Base-by-base conservation (phyloP, 306 rosid species). In the Quercus alba region DNA sequence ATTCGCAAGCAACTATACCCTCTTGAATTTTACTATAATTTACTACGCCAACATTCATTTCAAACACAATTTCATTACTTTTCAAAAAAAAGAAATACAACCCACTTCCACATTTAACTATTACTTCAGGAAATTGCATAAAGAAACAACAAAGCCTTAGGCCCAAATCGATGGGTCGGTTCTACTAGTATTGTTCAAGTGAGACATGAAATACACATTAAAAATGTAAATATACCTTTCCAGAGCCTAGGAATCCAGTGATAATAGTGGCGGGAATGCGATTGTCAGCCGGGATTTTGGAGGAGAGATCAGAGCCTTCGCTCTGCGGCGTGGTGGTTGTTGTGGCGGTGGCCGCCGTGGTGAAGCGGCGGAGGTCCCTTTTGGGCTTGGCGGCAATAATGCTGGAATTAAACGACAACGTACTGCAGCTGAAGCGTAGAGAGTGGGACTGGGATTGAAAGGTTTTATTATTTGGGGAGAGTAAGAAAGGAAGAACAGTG, bases 201-300 rank as follows among this genome's bases (percentile, higher is more conserved):
- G 12, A 41, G 46, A 41, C 46, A 41, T 41, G 46, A 41, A 41
- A 41, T 41, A 0, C 46, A 41, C 46, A 41, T 46, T 2, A 46
- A 46, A 12, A 49, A 12, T 12, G 15, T 10, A 49, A 49, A 49
- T 15, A 18, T 77, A 95, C 99, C 98, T 95, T 90, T 74, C 98
- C 99, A 59, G 99, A 91, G 63, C 99, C 99, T 72, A 95, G 86
- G 76, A 95, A 95, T 6, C 99, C 97, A 70, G 98, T 95, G 72
- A 93, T 93, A 56, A 95, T 95, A 14, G 99, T 95, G 1, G 99
- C 99, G 0, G 96, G 98, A 77, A 95, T 79, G 56, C 96, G 89
- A 74, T 91, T 73, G 61, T 95, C 99, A 3, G 91, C 93, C 0
- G 92, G 96, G 81, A 90, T 91, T 76, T 70, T 80, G 14, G 98